A percentile compares a stretch with the other conserved stretches of the same genome.
Evolutionary conservation across 202 grass and related monocot species (phyloP).

Genomic region (Schoenoplectus triqueter): DNA sequence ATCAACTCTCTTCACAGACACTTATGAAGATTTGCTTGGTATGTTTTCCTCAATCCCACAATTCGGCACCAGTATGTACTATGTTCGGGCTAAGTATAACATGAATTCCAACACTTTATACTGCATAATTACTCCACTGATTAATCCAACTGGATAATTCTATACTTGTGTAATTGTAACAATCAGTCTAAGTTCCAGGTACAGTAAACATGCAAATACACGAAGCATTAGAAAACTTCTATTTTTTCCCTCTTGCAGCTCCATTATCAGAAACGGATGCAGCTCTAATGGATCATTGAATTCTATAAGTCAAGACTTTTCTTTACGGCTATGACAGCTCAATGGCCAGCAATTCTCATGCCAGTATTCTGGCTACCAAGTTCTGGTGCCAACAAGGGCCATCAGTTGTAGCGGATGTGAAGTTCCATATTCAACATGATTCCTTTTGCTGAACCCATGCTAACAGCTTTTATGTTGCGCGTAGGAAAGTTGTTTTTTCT

Average conservation of each 20-base stretch:
- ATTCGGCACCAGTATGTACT: not conserved
- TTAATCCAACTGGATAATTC: not conserved
- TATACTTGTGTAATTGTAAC: constrained; percentile 13
- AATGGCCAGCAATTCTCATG: not conserved
- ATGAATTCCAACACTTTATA: not conserved
- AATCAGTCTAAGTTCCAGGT: not conserved
- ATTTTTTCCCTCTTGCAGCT: constrained; percentile 45
- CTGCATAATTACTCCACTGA: not conserved
- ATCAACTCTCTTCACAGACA: constrained; percentile 77
- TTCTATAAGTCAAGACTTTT: constrained; percentile 40
- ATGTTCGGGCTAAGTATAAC: not conserved
- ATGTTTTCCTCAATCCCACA: constrained; percentile 43
- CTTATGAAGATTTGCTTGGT: constrained; percentile 94
- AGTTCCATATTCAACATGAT: constrained; percentile 1
- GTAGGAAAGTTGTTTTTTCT: constrained; percentile 28
- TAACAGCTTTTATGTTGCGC: constrained; percentile 7
- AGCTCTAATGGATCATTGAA: constrained; percentile 82
- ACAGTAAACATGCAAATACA: constrained; percentile 9
- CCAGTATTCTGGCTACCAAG: constrained; percentile 3
- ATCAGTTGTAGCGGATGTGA: not conserved
- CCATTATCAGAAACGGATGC: constrained; percentile 91
- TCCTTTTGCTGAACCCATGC: not conserved
- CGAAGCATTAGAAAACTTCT: not conserved
- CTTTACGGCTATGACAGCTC: not conserved
- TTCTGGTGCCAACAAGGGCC: constrained; percentile 4